Conservation (phyloP, 2,329 filamentous ascomycete genomes). For the Waltergamsia citrina region DNA sequence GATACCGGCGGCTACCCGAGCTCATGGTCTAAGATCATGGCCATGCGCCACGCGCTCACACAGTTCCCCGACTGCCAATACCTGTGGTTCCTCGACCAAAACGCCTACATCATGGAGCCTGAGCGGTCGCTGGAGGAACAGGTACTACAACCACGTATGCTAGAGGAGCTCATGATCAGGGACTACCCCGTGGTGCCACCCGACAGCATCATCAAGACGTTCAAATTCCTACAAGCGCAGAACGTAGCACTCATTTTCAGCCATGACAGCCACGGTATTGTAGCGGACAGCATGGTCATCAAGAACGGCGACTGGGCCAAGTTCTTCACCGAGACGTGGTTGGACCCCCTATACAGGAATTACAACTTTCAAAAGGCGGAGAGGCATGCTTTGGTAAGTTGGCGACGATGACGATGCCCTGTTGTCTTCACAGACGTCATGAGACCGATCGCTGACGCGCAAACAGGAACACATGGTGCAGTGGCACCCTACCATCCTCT, state of each 20-base stretch:
- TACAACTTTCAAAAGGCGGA: slow-evolving; percentile 98
- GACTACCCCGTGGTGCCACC: slow-evolving; percentile 85
- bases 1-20: slow-evolving; percentile 48
- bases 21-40: slow-evolving; percentile 73
- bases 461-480: slow-evolving; percentile 80
- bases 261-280: slow-evolving; percentile 75
- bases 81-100: slow-evolving; percentile 80
- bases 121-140: slow-evolving; percentile 58
- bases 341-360: slow-evolving; percentile 82
- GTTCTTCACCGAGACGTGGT: slow-evolving; percentile 93
- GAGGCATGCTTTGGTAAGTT: slow-evolving; percentile 72
- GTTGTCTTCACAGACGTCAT: too few species aligned
- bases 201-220: slow-evolving; percentile 94
- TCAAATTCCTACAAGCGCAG: slow-evolving; percentile 66
- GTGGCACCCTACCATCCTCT: slow-evolving; percentile 94
- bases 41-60: slow-evolving; percentile 81
- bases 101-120: slow-evolving; percentile 84
- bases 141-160: slow-evolving; percentile 54
- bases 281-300: slow-evolving; percentile 68
- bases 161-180: slow-evolving; percentile 75
- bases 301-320: slow-evolving; percentile 82
- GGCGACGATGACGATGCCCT: too few species aligned
- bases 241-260: slow-evolving; percentile 75
- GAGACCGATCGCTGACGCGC: too few species aligned
- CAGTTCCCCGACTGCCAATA: slow-evolving; percentile 67